Conservation (phyloP, 768 basidiomycete genomes). For the Trichaptum fuscoviolaceum region DNA sequence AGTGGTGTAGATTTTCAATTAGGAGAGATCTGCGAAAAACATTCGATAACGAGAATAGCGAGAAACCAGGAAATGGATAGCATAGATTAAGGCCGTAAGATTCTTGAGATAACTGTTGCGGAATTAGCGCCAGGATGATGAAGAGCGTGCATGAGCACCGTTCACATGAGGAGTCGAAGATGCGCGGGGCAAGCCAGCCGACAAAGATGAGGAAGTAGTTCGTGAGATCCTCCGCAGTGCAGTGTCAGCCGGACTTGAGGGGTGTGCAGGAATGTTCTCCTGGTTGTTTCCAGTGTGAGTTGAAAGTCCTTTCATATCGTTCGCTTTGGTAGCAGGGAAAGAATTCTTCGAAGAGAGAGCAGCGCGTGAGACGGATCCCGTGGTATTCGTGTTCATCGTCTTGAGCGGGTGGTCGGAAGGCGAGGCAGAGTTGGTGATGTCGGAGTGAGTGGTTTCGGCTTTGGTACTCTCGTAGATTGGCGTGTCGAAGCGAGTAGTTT, state of each 20-base stretch:
- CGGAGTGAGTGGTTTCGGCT: too few relatives aligned
- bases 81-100: background rate
- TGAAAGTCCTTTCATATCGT: background rate
- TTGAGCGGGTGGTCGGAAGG: background rate
- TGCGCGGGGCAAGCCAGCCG: background rate
- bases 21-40: background rate
- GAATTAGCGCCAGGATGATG: background rate
- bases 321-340: background rate
- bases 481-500: too few relatives aligned
- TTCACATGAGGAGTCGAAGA: background rate
- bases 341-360: background rate
- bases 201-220: background rate
- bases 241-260: background rate
- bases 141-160: background rate
- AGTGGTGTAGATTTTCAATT: background rate
- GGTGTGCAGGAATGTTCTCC: background rate
- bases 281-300: background rate
- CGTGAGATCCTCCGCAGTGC: background rate
- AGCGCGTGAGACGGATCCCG: background rate
- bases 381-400: background rate
- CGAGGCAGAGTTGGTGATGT: background rate
- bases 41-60: background rate
- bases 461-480: too few relatives aligned
- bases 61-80: background rate
- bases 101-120: background rate